Evolutionary conservation across 1,284 basidiomycete species (phyloP).

Genomic region (Chondrostereum purpureum): DNA sequence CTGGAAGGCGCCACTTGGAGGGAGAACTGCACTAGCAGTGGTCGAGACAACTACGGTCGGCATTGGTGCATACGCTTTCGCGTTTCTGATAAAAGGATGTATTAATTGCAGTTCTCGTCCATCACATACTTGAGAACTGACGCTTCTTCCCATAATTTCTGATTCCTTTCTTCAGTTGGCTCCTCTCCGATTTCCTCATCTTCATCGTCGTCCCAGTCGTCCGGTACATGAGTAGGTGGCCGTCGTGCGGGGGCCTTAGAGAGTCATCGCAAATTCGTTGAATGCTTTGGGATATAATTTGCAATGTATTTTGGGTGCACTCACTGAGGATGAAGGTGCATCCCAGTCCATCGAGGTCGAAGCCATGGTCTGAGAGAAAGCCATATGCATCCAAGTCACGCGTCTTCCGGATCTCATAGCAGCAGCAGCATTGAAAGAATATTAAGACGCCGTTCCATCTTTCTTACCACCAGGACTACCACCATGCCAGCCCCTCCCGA

Average conservation of each 20-base stretch:
- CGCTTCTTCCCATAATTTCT: slow-evolving; percentile 40
- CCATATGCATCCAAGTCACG: neutral
- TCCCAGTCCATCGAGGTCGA: neutral
- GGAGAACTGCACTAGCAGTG: slow-evolving; percentile 15
- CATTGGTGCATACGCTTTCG: slow-evolving; percentile 34
- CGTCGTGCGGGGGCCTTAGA: no score
- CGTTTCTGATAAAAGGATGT: slow-evolving; percentile 29
- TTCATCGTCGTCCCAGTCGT: slow-evolving; percentile 37
- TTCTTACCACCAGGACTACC: slow-evolving; percentile 1
- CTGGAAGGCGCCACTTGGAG: slow-evolving; percentile 32
- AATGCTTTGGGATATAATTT: neutral
- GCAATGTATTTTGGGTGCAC: no score
- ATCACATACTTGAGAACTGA: no score
- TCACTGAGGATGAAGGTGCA: neutral
- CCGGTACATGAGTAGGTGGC: slow-evolving; percentile 15
- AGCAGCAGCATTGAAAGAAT: neutral
- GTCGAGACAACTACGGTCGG: slow-evolving; percentile 31
- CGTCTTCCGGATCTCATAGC: neutral
- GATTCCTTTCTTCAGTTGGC: slow-evolving; percentile 25
- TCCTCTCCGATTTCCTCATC: slow-evolving; percentile 25
- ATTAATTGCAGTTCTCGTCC: no score
- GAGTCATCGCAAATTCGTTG: no score
- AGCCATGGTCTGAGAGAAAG: no score
- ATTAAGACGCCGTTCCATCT: neutral
- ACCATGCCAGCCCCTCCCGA: slow-evolving; percentile 39